These are phyloP conservation scores for Lindgomyces ingoldianus DNA, from an alignment of 495 filamentous ascomycete species.

Conservation along the genomic window DNA sequence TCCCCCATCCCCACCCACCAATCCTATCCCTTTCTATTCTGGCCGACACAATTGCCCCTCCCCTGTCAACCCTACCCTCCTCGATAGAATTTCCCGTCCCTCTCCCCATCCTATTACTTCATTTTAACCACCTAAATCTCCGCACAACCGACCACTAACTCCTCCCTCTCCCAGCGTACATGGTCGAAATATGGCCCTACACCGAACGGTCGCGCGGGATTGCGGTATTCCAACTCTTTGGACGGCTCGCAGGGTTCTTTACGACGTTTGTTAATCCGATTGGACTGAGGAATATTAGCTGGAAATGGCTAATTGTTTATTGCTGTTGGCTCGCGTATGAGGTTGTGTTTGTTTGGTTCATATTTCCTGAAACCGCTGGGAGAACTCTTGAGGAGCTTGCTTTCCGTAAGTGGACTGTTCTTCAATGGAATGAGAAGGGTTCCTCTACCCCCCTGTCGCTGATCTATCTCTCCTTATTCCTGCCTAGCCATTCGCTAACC, in stretches of 20 bases:
- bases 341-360: slow-evolving; percentile 59
- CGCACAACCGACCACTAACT: not conserved
- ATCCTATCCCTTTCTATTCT: too few relatives aligned
- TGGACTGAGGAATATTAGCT: slow-evolving; percentile 58
- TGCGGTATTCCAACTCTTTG: slow-evolving; percentile 63
- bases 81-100: not conserved
- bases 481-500: not conserved
- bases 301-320: slow-evolving; percentile 66
- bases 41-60: too few relatives aligned
- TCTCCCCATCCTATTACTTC: not conserved
- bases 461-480: not conserved
- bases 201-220: slow-evolving; percentile 63
- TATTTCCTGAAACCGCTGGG: slow-evolving; percentile 63
- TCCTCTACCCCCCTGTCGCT: not conserved
- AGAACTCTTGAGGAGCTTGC: slow-evolving; percentile 65
- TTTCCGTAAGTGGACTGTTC: slow-evolving; percentile 48
- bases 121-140: not conserved
- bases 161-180: slow-evolving; percentile 55
- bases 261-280: slow-evolving; percentile 67
- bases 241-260: slow-evolving; percentile 56
- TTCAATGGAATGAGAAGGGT: not conserved
- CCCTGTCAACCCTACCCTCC: not conserved
- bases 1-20: too few relatives aligned
- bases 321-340: slow-evolving; percentile 61
- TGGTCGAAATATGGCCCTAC: slow-evolving; percentile 66